Evolutionary conservation across 1,284 basidiomycete species (phyloP), one percentile per base, ranked within the genome.

Genomic region (Fomitopsis pinicola): DNA sequence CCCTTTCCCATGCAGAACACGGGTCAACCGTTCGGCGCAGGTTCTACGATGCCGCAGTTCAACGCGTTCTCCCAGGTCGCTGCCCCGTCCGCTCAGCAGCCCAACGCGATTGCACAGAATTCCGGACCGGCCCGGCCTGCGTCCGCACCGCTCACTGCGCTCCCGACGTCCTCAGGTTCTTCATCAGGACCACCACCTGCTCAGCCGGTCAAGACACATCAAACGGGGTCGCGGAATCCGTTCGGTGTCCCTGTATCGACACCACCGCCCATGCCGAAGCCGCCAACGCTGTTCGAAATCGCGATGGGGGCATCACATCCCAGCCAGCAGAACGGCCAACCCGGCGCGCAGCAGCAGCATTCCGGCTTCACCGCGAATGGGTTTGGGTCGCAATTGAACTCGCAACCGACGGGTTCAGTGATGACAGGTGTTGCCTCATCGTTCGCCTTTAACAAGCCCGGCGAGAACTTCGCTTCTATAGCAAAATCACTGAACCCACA

Each of bases 141-240:
- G 0, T 91, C 90, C 3, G 88, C 89, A 12, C 90, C 88, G 19
- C 80, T 87, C 52, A 68, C 58, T 63, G 75, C 42, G 64, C 73
- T n/a, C 59, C 70, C 42, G 63, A 69, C 50, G 56, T 55, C 59
- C 62, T 64, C 58, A 57, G 61, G 55, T 42, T 55, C 30, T 45
- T 69, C 73, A 10, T 62, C 72, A 9, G 78, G 78, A 6, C 79
- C 81, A 8, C 78, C 83, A 14, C 68, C 77, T 5, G 76, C 79
- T 1, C 82, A 85, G 62, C 80, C 84, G 28, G 83, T 98, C n/a
- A 86, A 87, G 69, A 83, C 94, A 5, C 96, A 98, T 73, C 87
- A 91, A 74, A 99, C 97, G 1, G 96, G 97, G 19, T 94, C 93
- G 2, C 89, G 88, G 69, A 99, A 99, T 80, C 97, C 97, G 0